phyloP scores from a whole-genome alignment of 1,284 basidiomycete species.

The Phellinidium pouzarii region DNA sequence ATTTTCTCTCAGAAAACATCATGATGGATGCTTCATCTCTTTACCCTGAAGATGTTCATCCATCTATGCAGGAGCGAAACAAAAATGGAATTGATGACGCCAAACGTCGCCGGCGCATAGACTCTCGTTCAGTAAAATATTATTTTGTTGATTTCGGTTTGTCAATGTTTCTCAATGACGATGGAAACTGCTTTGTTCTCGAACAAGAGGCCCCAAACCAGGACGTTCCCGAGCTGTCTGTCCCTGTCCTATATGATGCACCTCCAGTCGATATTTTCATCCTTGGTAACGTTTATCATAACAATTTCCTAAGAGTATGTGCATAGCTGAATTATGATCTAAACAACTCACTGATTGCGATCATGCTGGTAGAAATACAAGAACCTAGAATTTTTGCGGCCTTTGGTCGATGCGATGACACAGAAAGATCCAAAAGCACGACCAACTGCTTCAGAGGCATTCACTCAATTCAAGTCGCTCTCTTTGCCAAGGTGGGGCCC shows the following conservation, averaged over 20 bases:
- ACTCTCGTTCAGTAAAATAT: slow-evolving; percentile 27
- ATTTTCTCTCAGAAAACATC: slow-evolving; percentile 33
- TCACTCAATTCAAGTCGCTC: background rate
- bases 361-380: background rate
- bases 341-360: background rate
- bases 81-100: slow-evolving; percentile 18
- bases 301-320: background rate
- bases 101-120: slow-evolving; percentile 22
- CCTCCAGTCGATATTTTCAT: slow-evolving; percentile 8
- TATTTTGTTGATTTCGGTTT: slow-evolving; percentile 34
- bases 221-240: background rate
- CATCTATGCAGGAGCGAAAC: slow-evolving; percentile 20
- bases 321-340: background rate
- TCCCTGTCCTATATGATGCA: background rate
- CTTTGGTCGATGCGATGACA: background rate
- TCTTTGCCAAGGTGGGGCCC: background rate
- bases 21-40: slow-evolving; percentile 32
- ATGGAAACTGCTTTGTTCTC: background rate
- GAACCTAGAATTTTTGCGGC: background rate
- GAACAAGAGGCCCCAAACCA: background rate
- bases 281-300: slow-evolving; percentile 4
- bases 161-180: slow-evolving; percentile 20
- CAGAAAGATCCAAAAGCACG: background rate
- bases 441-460: background rate
- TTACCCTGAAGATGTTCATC: slow-evolving; percentile 28